phyloP scores from a whole-genome alignment of 2,329 filamentous ascomycete genomes.

The Botryotinia calthae region DNA sequence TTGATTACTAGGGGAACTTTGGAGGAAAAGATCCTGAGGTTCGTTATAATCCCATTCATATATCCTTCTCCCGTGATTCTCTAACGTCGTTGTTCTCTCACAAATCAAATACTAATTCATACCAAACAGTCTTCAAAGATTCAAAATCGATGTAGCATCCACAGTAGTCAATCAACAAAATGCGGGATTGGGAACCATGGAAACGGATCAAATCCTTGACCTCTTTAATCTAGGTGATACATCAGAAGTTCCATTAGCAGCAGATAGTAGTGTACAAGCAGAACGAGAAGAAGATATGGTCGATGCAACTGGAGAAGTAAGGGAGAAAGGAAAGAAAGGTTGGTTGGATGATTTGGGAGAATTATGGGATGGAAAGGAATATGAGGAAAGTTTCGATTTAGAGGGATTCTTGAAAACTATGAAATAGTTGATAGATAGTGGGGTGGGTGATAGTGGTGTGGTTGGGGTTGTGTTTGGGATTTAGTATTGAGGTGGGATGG shows the following conservation, averaged over 20 bases:
- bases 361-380: conserved; percentile 95
- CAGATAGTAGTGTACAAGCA: conserved; percentile 51
- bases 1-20: conserved; percentile 93
- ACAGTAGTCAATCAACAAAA: conserved; percentile 99
- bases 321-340: conserved; percentile 93
- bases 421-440: conserved; percentile 39
- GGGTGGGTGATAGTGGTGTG: background rate
- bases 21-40: conserved; percentile 95
- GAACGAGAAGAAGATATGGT: conserved; percentile 82
- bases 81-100: background rate
- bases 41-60: conserved; percentile 40
- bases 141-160: conserved; percentile 98
- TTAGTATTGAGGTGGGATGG: background rate
- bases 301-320: conserved; percentile 87
- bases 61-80: background rate
- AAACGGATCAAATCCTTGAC: conserved; percentile 96
- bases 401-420: conserved; percentile 95
- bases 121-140: conserved; percentile 75
- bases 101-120: conserved; percentile 19
- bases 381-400: conserved; percentile 96
- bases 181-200: conserved; percentile 86
- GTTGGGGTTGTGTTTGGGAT: background rate
- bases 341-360: conserved; percentile 95
- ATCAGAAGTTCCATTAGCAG: conserved; percentile 63
- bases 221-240: conserved; percentile 88